phyloP scores from a whole-genome alignment of 2,329 filamentous ascomycete species.

The Phaeophleospora eucalypticola region DNA sequence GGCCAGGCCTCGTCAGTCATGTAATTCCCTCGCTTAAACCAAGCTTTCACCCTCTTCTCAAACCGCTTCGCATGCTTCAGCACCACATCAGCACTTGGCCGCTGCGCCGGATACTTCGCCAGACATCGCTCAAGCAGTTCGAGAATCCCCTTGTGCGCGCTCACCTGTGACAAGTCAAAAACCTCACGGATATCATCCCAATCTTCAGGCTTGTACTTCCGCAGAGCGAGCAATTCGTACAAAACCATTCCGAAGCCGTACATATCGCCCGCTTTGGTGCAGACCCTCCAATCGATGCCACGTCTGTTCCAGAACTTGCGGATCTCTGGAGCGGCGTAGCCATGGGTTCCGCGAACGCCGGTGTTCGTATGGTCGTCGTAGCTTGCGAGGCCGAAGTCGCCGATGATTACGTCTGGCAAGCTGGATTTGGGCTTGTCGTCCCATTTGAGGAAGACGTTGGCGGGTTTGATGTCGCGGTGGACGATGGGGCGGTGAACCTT shows the following conservation, averaged over 20 bases:
- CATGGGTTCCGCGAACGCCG: conserved; percentile 14
- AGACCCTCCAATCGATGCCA: conserved; percentile 7
- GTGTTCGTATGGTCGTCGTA: conserved; percentile 1
- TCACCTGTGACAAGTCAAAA: conserved; percentile 1
- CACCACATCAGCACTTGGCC: conserved; percentile 1
- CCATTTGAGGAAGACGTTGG: conserved; percentile 25
- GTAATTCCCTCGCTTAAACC: conserved; percentile 1
- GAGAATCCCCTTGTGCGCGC: conserved; percentile 5
- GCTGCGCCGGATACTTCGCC: neutral
- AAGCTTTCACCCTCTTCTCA: conserved; percentile 1
- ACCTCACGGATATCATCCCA: conserved; percentile 1
- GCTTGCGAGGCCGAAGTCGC: conserved; percentile 21
- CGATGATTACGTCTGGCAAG: conserved; percentile 23
- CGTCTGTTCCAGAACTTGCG: neutral
- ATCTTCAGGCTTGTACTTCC: neutral
- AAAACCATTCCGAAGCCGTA: conserved; percentile 25
- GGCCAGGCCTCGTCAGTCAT: conserved; percentile 6
- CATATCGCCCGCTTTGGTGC: conserved; percentile 21
- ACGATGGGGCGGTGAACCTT: conserved; percentile 11
- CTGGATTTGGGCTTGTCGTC: conserved; percentile 2
- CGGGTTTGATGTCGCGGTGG: conserved; percentile 25
- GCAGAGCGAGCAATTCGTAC: conserved; percentile 15
- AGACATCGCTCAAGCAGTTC: conserved; percentile 6
- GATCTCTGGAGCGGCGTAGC: conserved; percentile 13
- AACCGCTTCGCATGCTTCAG: neutral